Evolutionary conservation across 2,329 filamentous ascomycete species (phyloP).

Genomic region (Colletotrichum viniferum): DNA sequence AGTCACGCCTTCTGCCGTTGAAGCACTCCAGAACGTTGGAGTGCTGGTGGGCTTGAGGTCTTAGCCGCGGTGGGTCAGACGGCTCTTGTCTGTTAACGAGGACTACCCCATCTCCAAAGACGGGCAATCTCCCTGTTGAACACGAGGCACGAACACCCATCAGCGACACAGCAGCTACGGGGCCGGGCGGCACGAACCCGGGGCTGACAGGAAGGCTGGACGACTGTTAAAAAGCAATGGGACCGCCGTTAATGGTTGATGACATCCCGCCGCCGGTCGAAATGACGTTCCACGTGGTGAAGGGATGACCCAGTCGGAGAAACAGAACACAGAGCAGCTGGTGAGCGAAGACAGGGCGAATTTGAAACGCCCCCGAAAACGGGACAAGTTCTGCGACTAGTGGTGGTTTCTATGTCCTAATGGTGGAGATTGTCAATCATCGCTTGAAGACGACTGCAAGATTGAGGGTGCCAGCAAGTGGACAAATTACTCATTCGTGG

Average conservation of each 20-base stretch:
- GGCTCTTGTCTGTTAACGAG: neutral
- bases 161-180: constrained; percentile 3
- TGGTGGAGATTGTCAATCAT: neutral
- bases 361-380: neutral
- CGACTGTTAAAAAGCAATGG: neutral
- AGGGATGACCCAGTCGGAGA: neutral
- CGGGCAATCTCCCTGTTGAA: neutral
- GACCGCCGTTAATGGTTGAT: neutral
- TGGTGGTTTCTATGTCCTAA: neutral
- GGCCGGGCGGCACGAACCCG: constrained; percentile 12
- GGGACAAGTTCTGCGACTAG: neutral
- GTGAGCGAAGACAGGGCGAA: neutral
- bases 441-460: neutral
- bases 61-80: neutral
- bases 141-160: neutral
- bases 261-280: neutral
- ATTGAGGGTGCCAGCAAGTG: neutral
- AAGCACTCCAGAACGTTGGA: neutral
- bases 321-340: neutral
- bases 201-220: neutral
- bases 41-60: neutral
- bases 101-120: neutral
- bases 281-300: neutral
- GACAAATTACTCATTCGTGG: neutral
- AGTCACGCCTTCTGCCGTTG: neutral